Conservation (phyloP, 352 stramenopile species). For the Phytophthora pseudosyringae region DNA sequence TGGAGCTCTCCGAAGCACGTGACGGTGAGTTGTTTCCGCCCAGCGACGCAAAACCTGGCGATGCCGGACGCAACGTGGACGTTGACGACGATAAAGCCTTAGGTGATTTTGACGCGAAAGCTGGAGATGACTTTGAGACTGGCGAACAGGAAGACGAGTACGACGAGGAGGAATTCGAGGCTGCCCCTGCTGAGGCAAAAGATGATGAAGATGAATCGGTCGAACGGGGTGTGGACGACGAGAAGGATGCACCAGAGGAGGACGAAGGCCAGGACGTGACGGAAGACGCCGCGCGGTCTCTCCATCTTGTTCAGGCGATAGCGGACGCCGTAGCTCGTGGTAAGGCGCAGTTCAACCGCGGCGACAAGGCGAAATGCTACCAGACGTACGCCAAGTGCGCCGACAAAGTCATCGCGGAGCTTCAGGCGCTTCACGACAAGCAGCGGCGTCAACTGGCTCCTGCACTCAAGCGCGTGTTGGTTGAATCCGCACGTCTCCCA, state of each 20-base stretch:
- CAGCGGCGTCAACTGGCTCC: constrained; percentile 41
- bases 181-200: constrained; percentile 20
- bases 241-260: constrained; percentile 35
- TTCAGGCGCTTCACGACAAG: constrained; percentile 44
- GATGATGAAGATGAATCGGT: constrained; percentile 24
- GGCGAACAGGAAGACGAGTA: constrained; percentile 19
- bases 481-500: constrained; percentile 55
- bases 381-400: constrained; percentile 63
- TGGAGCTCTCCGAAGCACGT: constrained; percentile 54
- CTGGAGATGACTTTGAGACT: constrained; percentile 23
- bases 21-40: constrained; percentile 9
- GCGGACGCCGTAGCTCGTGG: constrained; percentile 60
- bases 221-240: constrained; percentile 26
- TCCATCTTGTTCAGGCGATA: constrained; percentile 54
- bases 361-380: constrained; percentile 78
- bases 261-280: constrained; percentile 39
- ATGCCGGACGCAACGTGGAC: not conserved
- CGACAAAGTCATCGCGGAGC: constrained; percentile 49
- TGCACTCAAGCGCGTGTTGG: constrained; percentile 44
- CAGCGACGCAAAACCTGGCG: constrained; percentile 29
- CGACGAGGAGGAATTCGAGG: constrained; percentile 28
- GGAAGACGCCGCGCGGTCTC: constrained; percentile 45
- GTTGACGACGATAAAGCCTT: constrained; percentile 4
- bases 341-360: constrained; percentile 77
- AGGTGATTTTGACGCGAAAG: constrained; percentile 10